A percentile compares a stretch with the other conserved stretches of the same genome.
Evolutionary conservation across 148 eudicot species (phyloP).

Genomic region (Euryodendron excelsum): DNA sequence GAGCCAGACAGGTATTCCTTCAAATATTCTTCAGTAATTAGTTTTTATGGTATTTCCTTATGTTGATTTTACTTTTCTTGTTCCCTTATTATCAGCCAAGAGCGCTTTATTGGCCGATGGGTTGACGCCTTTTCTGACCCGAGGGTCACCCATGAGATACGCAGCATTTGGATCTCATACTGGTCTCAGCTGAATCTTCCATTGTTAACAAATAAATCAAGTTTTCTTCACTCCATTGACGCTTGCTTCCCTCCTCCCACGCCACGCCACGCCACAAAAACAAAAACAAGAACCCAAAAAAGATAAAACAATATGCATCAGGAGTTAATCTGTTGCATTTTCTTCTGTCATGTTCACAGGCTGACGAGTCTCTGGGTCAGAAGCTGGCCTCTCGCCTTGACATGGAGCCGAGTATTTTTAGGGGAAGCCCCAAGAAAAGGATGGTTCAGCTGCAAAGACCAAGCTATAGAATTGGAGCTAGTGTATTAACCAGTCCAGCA

Average conservation of each 20-base stretch:
- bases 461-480: background rate
- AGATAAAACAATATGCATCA: background rate
- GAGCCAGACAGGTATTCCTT: conserved; percentile 8
- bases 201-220: background rate
- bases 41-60: background rate
- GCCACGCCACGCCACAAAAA: no score
- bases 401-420: background rate
- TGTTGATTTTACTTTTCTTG: conserved; percentile 1
- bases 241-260: no score
- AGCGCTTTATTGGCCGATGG: conserved; percentile 30
- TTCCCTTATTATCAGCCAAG: conserved; percentile 23
- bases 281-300: no score
- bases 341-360: background rate
- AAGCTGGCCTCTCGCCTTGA: conserved; percentile 8
- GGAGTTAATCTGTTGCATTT: background rate
- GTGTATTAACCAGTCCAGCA: background rate
- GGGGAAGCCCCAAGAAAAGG: background rate
- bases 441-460: background rate
- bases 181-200: conserved; percentile 6
- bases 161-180: conserved; percentile 8
- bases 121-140: conserved; percentile 33
- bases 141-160: conserved; percentile 33
- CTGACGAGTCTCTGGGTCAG: conserved; percentile 5
- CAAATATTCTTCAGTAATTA: background rate
- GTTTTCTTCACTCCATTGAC: background rate